Conservation (phyloP, 768 basidiomycete genomes). For the Boletus rufocinnamomeus region DNA sequence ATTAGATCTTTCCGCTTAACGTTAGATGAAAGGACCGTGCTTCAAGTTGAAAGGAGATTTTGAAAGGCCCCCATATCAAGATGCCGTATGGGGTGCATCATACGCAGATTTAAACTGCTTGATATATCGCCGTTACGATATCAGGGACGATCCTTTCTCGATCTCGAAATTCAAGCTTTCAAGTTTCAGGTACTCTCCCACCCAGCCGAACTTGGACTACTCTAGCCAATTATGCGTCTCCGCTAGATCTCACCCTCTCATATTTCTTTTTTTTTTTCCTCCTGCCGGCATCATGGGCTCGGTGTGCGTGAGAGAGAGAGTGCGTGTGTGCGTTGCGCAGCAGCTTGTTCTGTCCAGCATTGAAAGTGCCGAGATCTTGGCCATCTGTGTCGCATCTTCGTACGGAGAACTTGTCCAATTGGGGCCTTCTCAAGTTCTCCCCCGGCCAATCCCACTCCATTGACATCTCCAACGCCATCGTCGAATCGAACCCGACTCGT, state of each 20-base stretch:
- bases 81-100: conserved; percentile 38
- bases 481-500: conserved; percentile 29
- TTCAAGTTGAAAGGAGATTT: conserved; percentile 26
- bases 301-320: conserved; percentile 20
- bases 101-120: conserved; percentile 36
- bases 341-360: conserved; percentile 15
- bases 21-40: conserved; percentile 39
- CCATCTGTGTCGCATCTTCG: conserved; percentile 19
- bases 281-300: conserved; percentile 26
- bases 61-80: conserved; percentile 31
- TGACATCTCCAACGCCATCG: conserved; percentile 37
- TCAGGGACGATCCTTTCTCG: conserved; percentile 41
- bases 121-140: conserved; percentile 38
- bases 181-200: conserved; percentile 39
- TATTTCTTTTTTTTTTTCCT: conserved; percentile 15
- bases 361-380: conserved; percentile 26
- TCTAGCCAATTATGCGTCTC: conserved; percentile 28
- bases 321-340: conserved; percentile 19
- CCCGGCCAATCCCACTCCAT: conserved; percentile 33
- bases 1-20: conserved; percentile 38
- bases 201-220: conserved; percentile 25
- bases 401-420: conserved; percentile 30
- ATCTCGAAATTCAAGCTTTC: conserved; percentile 37
- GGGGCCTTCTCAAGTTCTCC: conserved; percentile 27
- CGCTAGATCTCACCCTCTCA: conserved; percentile 25